These are phyloP conservation scores for Mrakia blollopis DNA, from an alignment of 768 basidiomycete species.

Conservation along the genomic window DNA sequence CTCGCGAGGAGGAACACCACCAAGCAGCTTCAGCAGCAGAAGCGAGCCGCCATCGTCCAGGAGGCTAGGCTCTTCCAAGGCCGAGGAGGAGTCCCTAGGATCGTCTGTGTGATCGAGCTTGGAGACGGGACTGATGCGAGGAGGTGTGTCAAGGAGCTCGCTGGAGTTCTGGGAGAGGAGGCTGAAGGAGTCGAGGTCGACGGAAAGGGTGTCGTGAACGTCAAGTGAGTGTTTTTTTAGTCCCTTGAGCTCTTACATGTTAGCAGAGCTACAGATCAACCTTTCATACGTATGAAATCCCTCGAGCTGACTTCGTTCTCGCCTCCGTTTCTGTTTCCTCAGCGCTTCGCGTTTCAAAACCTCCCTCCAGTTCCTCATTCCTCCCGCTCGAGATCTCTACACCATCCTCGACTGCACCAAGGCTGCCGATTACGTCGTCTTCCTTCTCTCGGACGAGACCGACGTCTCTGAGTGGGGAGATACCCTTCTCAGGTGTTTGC, in stretches of 20 bases:
- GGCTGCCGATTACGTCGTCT: slow-evolving; percentile 83
- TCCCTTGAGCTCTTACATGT: background rate
- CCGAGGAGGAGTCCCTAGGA: slow-evolving; percentile 59
- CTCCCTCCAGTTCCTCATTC: slow-evolving; percentile 75
- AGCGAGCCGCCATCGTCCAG: slow-evolving; percentile 62
- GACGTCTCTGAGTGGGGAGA: slow-evolving; percentile 87
- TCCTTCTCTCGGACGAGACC: slow-evolving; percentile 69
- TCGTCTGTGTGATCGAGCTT: slow-evolving; percentile 82
- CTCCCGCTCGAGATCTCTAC: slow-evolving; percentile 68
- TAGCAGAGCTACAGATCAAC: slow-evolving; percentile 2
- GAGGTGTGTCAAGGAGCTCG: slow-evolving; percentile 56
- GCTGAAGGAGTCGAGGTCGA: slow-evolving; percentile 47
- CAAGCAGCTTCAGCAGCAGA: slow-evolving; percentile 71
- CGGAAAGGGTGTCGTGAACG: slow-evolving; percentile 56
- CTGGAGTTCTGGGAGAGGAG: slow-evolving; percentile 56
- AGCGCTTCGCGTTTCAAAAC: slow-evolving; percentile 89
- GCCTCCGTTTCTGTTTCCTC: background rate
- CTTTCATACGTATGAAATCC: background rate
- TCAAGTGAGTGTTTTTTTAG: slow-evolving; percentile 54
- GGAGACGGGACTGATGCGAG: slow-evolving; percentile 50
- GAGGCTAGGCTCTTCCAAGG: slow-evolving; percentile 67
- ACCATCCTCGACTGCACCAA: slow-evolving; percentile 76
- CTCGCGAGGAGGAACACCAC: slow-evolving; percentile 76
- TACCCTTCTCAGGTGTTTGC: slow-evolving; percentile 75
- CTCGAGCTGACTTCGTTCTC: background rate